A percentile compares a stretch with the other conserved stretches of the same genome.
Conservation (phyloP, 768 basidiomycete species). For the Rhizopogon rudus region DNA sequence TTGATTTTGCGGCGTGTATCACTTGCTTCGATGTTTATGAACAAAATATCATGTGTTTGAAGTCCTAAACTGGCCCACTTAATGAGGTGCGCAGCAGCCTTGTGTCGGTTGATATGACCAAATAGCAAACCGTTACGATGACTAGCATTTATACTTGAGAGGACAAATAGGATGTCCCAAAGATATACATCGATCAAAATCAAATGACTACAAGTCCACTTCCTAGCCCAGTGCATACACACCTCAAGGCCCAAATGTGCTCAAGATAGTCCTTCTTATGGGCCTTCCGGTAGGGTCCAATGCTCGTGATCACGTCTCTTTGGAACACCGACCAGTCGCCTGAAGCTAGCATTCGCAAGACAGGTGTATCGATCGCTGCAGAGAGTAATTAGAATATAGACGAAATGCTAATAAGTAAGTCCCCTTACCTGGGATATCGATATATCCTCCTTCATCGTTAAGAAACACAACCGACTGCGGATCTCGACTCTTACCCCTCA, state of each 20-base stretch:
- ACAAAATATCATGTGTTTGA: too few species aligned
- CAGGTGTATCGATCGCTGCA: background rate
- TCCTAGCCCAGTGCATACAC: too few species aligned
- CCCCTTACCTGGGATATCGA: background rate
- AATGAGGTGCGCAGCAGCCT: too few species aligned
- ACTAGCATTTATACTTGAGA: too few species aligned
- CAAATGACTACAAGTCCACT: too few species aligned
- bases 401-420: background rate
- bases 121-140: too few species aligned
- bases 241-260: background rate
- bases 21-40: too few species aligned
- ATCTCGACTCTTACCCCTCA: background rate
- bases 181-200: too few species aligned
- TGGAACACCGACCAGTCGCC: background rate
- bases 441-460: background rate
- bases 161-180: too few species aligned
- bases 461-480: background rate
- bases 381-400: background rate
- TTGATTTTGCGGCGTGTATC: too few species aligned
- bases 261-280: background rate
- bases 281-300: background rate
- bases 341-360: background rate
- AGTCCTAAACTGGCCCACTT: too few species aligned
- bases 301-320: background rate
- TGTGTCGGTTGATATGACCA: too few species aligned